Evolutionary conservation across 164 flowering plant species (phyloP).

Genomic region (Dillenia suffruticosa): DNA sequence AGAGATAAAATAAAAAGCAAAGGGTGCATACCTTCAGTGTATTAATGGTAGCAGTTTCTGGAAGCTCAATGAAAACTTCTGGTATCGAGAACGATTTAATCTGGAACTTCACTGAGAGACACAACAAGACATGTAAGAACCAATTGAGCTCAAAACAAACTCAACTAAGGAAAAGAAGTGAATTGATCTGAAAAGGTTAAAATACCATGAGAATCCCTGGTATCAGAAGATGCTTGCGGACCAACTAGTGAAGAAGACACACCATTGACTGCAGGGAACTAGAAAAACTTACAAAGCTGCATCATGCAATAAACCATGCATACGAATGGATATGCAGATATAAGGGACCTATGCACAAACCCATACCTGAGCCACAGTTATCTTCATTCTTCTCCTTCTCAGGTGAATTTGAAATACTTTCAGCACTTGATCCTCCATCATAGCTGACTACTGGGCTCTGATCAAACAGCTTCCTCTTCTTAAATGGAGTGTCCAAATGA

Average conservation of each 20-base stretch:
- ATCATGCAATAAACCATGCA: no score
- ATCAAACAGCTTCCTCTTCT: constrained; percentile 57
- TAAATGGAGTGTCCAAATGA: constrained; percentile 58
- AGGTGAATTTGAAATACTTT: constrained; percentile 32
- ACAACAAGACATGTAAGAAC: constrained; percentile 23
- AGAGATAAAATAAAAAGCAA: neutral
- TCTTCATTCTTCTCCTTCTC: constrained; percentile 26
- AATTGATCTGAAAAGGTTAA: constrained; percentile 13
- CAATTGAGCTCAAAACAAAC: constrained; percentile 13
- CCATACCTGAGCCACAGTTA: constrained; percentile 19
- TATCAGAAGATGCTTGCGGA: constrained; percentile 33
- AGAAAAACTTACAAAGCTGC: no score
- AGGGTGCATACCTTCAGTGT: constrained; percentile 68
- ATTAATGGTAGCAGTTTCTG: constrained; percentile 90
- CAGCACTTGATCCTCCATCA: constrained; percentile 32
- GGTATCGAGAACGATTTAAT: constrained; percentile 94
- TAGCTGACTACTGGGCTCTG: constrained; percentile 38
- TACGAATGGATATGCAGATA: neutral
- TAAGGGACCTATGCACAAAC: constrained; percentile 33
- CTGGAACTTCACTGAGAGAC: constrained; percentile 80
- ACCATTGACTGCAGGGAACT: constrained; percentile 33
- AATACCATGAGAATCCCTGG: constrained; percentile 75
- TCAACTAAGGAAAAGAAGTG: constrained; percentile 16
- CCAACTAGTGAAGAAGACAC: constrained; percentile 36
- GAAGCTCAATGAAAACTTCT: constrained; percentile 87